A percentile compares a stretch with the other conserved stretches of the same genome.
These are phyloP conservation scores for Talaromyces islandicus DNA, from an alignment of 2,329 filamentous ascomycete genomes.

Conservation along the genomic window DNA sequence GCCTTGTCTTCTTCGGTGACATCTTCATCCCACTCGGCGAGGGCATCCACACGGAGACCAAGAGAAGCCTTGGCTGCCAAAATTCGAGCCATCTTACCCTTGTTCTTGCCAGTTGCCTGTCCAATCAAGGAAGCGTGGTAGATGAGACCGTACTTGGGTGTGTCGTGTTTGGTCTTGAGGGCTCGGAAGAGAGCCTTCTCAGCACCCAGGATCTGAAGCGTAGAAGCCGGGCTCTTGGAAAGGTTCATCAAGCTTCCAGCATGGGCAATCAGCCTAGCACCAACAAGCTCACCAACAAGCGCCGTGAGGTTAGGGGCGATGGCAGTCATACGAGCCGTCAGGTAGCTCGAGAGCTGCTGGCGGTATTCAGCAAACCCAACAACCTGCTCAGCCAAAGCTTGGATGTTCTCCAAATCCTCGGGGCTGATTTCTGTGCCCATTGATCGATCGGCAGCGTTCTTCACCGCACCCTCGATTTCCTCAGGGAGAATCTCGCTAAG, in stretches of 20 bases:
- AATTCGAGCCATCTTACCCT: slow-evolving; percentile 98
- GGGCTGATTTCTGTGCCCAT: slow-evolving; percentile 97
- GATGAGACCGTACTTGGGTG: slow-evolving; percentile 94
- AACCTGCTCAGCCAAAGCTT: slow-evolving; percentile 86
- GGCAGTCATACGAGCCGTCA: slow-evolving; percentile 89
- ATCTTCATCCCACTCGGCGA: slow-evolving; percentile 70
- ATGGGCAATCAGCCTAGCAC: slow-evolving; percentile 90
- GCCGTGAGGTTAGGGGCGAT: slow-evolving; percentile 94
- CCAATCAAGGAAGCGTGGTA: slow-evolving; percentile 92
- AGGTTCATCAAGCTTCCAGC: slow-evolving; percentile 90
- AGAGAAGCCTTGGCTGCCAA: slow-evolving; percentile 89
- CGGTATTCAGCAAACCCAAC: slow-evolving; percentile 89
- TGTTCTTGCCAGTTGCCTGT: slow-evolving; percentile 95
- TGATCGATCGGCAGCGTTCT: slow-evolving; percentile 89
- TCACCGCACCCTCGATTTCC: slow-evolving; percentile 86
- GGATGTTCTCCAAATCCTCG: slow-evolving; percentile 89
- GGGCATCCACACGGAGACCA: slow-evolving; percentile 85
- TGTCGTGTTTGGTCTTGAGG: slow-evolving; percentile 98
- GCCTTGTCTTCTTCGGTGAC: slow-evolving; percentile 86
- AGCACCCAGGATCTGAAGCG: slow-evolving; percentile 95
- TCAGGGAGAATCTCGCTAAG: slow-evolving; percentile 89
- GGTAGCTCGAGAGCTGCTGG: slow-evolving; percentile 77
- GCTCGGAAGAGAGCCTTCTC: slow-evolving; percentile 98
- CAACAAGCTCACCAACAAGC: slow-evolving; percentile 87
- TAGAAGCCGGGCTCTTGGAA: slow-evolving; percentile 90